A percentile compares a stretch with the other conserved stretches of the same genome.
Conservation (phyloP, 1,284 basidiomycete species). For the Agroathelia rolfsii region DNA sequence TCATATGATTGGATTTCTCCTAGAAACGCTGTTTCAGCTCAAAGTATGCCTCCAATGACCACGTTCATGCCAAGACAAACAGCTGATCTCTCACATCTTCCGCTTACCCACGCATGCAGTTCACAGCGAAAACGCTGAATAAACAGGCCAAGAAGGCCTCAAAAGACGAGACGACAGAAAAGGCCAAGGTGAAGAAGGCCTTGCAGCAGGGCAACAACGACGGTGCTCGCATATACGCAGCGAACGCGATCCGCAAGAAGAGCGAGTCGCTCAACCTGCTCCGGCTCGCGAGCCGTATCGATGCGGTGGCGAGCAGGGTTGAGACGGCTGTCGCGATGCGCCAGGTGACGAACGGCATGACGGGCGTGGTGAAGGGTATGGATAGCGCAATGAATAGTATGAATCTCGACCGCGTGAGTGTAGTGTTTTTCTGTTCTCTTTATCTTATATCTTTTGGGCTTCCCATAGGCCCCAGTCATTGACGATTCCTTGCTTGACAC, state of each 20-base stretch:
- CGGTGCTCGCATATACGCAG: constrained; percentile 97
- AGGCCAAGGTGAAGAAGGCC: constrained; percentile 87
- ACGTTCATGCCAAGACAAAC: constrained; percentile 10
- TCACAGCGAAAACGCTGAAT: constrained; percentile 88
- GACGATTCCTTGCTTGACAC: constrained; percentile 2
- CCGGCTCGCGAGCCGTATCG: constrained; percentile 82
- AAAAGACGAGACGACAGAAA: constrained; percentile 86
- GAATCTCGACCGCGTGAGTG: constrained; percentile 88
- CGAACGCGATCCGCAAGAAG: constrained; percentile 98
- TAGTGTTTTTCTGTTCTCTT: neutral
- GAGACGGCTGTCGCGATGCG: constrained; percentile 99
- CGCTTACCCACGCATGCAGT: constrained; percentile 37
- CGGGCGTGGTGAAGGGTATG: constrained; percentile 94
- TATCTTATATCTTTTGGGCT: constrained; percentile 1
- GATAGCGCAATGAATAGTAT: constrained; percentile 99
- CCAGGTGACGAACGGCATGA: constrained; percentile 91
- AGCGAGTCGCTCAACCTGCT: constrained; percentile 88
- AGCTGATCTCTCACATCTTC: constrained; percentile 10
- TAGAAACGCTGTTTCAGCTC: constrained; percentile 94
- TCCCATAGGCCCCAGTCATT: no score
- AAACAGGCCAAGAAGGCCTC: constrained; percentile 93
- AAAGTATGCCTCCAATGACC: constrained; percentile 44
- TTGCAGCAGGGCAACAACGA: constrained; percentile 95
- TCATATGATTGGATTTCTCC: constrained; percentile 21
- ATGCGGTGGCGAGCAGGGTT: constrained; percentile 92